Evolutionary conservation across 2,329 filamentous ascomycete species (phyloP).

Genomic region (Venturia pyrina): DNA sequence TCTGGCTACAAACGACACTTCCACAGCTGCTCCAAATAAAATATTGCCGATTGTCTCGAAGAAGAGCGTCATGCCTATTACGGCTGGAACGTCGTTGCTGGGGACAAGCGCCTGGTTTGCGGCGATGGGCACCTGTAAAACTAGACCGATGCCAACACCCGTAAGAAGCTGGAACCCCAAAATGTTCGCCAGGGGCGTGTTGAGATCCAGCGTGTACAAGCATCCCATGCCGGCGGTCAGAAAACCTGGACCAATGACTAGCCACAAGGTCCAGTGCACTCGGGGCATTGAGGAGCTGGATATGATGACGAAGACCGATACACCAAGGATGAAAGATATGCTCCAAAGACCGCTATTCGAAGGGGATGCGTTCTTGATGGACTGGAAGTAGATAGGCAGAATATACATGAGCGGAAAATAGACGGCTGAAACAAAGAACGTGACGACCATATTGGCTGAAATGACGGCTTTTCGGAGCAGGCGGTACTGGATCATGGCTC

Average conservation of each 20-base stretch:
- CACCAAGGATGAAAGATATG: constrained; percentile 31
- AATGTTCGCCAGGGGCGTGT: constrained; percentile 30
- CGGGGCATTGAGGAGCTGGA: constrained; percentile 22
- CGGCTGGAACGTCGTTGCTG: neutral
- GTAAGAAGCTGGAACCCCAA: constrained; percentile 38
- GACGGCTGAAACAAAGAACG: constrained; percentile 25
- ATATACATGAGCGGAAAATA: constrained; percentile 34
- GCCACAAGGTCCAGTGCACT: constrained; percentile 23
- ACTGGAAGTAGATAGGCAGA: constrained; percentile 41
- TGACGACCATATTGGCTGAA: constrained; percentile 23
- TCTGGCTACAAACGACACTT: neutral
- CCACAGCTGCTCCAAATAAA: neutral
- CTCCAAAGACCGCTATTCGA: constrained; percentile 31
- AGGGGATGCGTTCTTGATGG: constrained; percentile 25
- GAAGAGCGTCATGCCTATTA: neutral
- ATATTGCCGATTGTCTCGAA: neutral
- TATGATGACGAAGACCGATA: constrained; percentile 19
- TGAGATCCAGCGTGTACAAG: constrained; percentile 29
- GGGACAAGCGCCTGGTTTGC: constrained; percentile 22
- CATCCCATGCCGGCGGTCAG: constrained; percentile 29
- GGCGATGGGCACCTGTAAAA: constrained; percentile 32
- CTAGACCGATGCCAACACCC: constrained; percentile 33
- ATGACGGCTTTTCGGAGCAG: constrained; percentile 30
- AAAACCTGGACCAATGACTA: constrained; percentile 21
- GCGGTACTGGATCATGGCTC: constrained; percentile 28